phyloP scores from a whole-genome alignment of 192 early-diverging fungal genomes.

The Endogone sp. region DNA sequence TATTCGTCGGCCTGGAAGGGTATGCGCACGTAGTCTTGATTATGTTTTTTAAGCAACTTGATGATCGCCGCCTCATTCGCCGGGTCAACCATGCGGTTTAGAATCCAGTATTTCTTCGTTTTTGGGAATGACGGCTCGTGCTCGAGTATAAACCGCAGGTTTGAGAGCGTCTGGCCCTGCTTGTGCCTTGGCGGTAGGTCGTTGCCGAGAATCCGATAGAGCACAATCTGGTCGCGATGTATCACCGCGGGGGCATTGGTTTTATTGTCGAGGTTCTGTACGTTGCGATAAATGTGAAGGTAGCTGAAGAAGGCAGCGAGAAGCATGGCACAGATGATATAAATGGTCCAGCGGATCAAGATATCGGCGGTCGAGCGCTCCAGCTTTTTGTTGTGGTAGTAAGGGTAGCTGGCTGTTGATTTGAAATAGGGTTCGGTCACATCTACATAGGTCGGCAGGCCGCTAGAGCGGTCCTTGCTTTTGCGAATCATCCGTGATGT shows the following conservation, averaged over 20 bases:
- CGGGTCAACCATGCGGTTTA: constrained; percentile 57
- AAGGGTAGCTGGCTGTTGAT: neutral
- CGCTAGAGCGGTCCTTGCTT: neutral
- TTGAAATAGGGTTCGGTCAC: neutral
- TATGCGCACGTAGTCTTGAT: constrained; percentile 50
- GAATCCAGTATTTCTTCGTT: constrained; percentile 52
- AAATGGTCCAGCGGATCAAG: neutral
- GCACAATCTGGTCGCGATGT: constrained; percentile 33
- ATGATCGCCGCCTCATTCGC: constrained; percentile 53
- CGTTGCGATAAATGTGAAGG: neutral
- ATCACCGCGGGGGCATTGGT: neutral
- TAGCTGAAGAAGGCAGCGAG: neutral
- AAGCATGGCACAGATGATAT: neutral
- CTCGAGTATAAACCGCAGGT: constrained; percentile 55
- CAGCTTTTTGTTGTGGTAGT: neutral
- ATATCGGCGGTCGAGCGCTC: neutral
- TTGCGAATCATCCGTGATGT: neutral
- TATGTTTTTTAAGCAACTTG: constrained; percentile 40
- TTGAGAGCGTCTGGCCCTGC: constrained; percentile 54
- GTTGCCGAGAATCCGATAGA: constrained; percentile 58
- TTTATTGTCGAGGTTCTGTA: neutral
- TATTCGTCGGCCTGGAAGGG: constrained; percentile 54
- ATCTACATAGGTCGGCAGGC: neutral
- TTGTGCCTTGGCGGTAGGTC: constrained; percentile 61
- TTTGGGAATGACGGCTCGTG: constrained; percentile 53